Percentiles rank a stretch among this genome's conserved stretches.
Conservation (phyloP, 2,329 filamentous ascomycete genomes). For the Elsinoe ampelina region DNA sequence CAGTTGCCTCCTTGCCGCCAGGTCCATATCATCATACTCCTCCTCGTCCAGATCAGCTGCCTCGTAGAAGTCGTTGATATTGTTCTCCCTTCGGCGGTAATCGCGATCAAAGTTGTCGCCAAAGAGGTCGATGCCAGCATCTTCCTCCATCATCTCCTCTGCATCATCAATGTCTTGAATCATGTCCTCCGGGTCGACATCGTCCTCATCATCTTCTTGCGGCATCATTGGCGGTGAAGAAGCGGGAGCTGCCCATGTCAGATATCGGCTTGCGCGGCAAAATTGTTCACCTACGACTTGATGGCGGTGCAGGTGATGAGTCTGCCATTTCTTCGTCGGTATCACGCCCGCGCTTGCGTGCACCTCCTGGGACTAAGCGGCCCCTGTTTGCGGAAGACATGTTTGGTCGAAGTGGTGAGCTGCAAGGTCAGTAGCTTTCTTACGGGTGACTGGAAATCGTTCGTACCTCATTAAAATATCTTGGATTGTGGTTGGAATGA, state of each 20-base stretch:
- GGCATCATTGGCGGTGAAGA: conserved; percentile 58
- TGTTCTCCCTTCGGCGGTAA: conserved; percentile 45
- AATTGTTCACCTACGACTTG: conserved; percentile 48
- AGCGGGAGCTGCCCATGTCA: conserved; percentile 35
- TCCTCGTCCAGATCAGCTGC: conserved; percentile 68
- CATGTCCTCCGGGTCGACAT: conserved; percentile 58
- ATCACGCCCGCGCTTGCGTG: conserved; percentile 55
- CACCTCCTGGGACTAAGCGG: conserved; percentile 39
- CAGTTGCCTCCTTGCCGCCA: conserved; percentile 57
- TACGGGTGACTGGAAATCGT: not conserved
- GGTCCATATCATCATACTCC: conserved; percentile 61
- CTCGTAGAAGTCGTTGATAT: conserved; percentile 53
- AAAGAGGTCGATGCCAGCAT: conserved; percentile 63
- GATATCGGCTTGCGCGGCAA: not conserved
- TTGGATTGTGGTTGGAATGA: not conserved
- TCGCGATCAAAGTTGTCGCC: conserved; percentile 58
- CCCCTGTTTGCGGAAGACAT: conserved; percentile 79
- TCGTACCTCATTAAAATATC: not conserved
- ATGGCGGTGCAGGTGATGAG: conserved; percentile 49
- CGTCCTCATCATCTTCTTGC: conserved; percentile 60
- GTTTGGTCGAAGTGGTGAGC: conserved; percentile 73
- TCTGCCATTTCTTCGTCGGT: conserved; percentile 52
- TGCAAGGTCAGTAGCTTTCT: conserved; percentile 29
- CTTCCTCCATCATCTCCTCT: conserved; percentile 60
- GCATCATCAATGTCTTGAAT: conserved; percentile 56